Conservation (phyloP, 805 yeast genomes). For the Starmerella potacharoeniae region DNA sequence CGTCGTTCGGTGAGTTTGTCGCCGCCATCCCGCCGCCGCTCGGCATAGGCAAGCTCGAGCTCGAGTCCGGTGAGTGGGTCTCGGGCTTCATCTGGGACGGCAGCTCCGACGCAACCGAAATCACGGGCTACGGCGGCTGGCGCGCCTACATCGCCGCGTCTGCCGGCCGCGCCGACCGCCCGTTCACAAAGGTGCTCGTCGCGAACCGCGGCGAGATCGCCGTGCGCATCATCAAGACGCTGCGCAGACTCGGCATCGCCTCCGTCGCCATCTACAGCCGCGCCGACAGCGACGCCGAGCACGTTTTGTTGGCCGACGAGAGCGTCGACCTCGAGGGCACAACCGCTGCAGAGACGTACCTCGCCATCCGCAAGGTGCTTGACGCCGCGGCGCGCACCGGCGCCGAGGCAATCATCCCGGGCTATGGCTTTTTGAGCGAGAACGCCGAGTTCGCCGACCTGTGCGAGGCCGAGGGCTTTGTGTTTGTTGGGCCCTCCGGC, state of each 20-base stretch:
- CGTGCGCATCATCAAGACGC: conserved; percentile 80
- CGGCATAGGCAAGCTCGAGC: conserved; percentile 88
- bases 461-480: conserved; percentile 69
- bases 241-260: conserved; percentile 64
- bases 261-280: conserved; percentile 86
- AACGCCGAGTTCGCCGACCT: conserved; percentile 93
- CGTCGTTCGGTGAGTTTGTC: conserved; percentile 70
- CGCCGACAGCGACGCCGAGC: conserved; percentile 79
- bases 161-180: conserved; percentile 36
- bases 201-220: conserved; percentile 98
- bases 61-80: conserved; percentile 68
- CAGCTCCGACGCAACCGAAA: conserved; percentile 53
- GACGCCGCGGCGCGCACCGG: conserved; percentile 72
- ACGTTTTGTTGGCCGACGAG: conserved; percentile 71
- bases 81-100: conserved; percentile 95
- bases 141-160: conserved; percentile 39
- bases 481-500: conserved; percentile 94
- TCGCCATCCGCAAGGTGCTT: conserved; percentile 73
- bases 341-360: conserved; percentile 84
- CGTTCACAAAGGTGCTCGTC: conserved; percentile 75
- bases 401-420: conserved; percentile 95
- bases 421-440: conserved; percentile 92
- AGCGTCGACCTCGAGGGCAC: conserved; percentile 69
- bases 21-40: conserved; percentile 86
- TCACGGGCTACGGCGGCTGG: conserved; percentile 88